Evolutionary conservation across 805 yeast genomes (phyloP), one percentile per base, ranked within the genome.

Genomic region (Hanseniaspora osmophila): DNA sequence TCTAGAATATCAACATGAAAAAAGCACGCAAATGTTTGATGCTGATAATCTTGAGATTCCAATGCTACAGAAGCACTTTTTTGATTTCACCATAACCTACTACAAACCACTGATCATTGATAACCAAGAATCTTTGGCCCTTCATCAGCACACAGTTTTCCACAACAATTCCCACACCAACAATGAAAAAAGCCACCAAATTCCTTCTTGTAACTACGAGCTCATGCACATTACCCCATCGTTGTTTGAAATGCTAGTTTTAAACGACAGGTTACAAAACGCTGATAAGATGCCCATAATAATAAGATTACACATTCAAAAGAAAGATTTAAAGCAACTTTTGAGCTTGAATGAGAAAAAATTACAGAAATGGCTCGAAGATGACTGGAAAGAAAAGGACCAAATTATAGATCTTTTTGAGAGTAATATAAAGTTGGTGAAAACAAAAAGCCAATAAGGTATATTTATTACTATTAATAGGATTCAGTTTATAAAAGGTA

Each of bases 321-420:
- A 66, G 47, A 67, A 69, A 15, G 70, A 69, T 49, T 52, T 73
- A 16, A 54, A 75, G 15, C 53, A 65, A 12, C 62, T 77, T 44
- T 59, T 82, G 10, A 78, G 83, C 0, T 44, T 56, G 9, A 80
- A 73, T 50, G 65, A 77, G 27, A 63, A 68, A 41, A 75, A 73
- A 50, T 51, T 81, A 35, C 87, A 84, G 51, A 76, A 74, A 58
- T 87, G 92, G 84, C 61, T 87, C 7, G 96, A 87, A 57, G 65
- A 65, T 37, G 64, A 67, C 32, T 87, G 96, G 95, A 60, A 62
- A 9, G 75, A 71, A 35, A 85, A 84, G 56, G 95, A 87, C 55
- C 66, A 57, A 45, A 49, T 68, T 43, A 64, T 77, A 27, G 62
- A 62, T 3, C 61, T 62, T 40, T 61, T 72, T 50, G 64, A 69